Evolutionary conservation across 768 basidiomycete genomes (phyloP).

Genomic region (Lactarius sp.): DNA sequence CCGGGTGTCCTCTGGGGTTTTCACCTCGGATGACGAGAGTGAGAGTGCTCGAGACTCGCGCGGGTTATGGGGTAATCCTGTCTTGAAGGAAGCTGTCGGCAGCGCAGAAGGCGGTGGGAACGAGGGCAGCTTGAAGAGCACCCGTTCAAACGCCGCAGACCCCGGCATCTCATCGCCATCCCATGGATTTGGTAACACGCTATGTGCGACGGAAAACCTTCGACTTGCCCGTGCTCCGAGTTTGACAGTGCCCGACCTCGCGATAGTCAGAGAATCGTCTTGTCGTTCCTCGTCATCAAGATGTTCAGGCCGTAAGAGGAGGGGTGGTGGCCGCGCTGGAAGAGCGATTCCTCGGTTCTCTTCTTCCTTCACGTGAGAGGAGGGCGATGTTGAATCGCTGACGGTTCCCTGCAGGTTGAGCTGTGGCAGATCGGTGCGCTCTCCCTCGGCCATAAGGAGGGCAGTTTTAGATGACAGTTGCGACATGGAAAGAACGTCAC

Average conservation of each 20-base stretch:
- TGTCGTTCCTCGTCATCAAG: background rate
- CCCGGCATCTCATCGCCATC: background rate
- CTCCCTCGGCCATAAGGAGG: background rate
- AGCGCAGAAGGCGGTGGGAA: background rate
- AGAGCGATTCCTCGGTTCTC: background rate
- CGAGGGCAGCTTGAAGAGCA: background rate
- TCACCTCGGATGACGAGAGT: background rate
- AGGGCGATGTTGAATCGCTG: background rate
- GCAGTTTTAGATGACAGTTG: background rate
- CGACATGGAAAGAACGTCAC: background rate
- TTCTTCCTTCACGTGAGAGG: background rate
- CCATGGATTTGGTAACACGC: conserved; percentile 12
- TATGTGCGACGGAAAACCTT: background rate
- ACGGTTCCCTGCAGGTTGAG: no score
- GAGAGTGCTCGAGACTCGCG: background rate
- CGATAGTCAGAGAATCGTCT: background rate
- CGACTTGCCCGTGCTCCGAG: background rate
- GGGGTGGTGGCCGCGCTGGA: background rate
- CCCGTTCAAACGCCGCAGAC: background rate
- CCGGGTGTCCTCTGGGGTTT: background rate
- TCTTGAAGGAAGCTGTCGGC: background rate
- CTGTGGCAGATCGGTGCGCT: background rate
- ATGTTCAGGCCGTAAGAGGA: background rate
- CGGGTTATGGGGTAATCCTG: background rate
- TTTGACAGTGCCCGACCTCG: background rate